Base-by-base conservation (phyloP, 192 early-diverging fungal genomes). In the Backusella sp. region DNA sequence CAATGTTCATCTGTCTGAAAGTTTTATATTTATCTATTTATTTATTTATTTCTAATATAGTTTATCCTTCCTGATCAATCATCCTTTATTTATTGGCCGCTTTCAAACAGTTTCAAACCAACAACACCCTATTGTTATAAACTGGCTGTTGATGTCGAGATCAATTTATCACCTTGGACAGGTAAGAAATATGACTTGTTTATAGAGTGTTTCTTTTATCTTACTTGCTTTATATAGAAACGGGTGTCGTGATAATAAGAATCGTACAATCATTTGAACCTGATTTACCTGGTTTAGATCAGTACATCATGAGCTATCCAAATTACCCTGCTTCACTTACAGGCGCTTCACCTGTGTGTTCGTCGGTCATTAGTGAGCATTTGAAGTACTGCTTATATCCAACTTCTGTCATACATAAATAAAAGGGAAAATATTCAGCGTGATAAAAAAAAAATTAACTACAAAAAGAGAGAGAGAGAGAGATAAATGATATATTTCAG, bases 251-350 rank as follows among this genome's bases (percentile, higher is more conserved):
- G 4, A 41, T 70, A n/a, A 65, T 80, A 15, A 12, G 46, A 14
- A 65, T 80, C 19, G 79, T 80, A 34, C 74, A 72, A 7, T 73
- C 74, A 0, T 80, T 80, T 76, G 79, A 80, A 26, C 68, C 74
- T 19, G 79, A 80, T 66, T 73, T 80, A 39, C 79, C 74, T 56
- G 71, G 74, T n/a, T 56, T 76, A 37, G 79, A 80, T 37, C 62
- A 80, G 23, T 76, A 76, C 26, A 80, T 80, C 12, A 62, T 77
- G 56, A 70, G 66, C 12, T 77, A 77, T 65, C 74, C 74, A 49
- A 76, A 79, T 76, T 44, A 42, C 12, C 28, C 41, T 6, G 23
- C 41, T 12, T 70, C 69, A 17, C 23, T 42, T 14, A 39, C 6
- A 4, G 69, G 41, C 6, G 7, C 9, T 15, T 28, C 44, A 15